These are phyloP conservation scores for Heliamphora ciliata DNA, from an alignment of 179 eudicot species.

Conservation along the genomic window DNA sequence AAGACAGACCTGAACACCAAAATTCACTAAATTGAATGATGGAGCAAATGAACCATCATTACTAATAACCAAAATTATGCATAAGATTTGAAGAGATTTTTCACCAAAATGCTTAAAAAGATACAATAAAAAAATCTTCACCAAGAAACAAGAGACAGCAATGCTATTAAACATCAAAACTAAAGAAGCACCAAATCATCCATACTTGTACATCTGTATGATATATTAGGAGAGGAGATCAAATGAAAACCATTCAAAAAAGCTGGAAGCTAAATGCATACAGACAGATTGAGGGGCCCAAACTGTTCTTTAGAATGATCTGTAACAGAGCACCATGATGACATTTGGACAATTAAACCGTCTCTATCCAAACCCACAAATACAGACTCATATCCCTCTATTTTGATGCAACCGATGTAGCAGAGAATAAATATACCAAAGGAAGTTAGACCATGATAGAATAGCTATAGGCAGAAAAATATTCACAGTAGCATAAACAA, in stretches of 20 bases:
- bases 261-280: background rate
- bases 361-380: conserved; percentile 1
- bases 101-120: background rate
- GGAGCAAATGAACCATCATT: background rate
- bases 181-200: background rate
- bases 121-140: background rate
- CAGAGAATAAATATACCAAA: background rate
- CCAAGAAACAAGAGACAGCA: background rate
- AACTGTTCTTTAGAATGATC: background rate
- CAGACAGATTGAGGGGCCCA: background rate
- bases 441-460: background rate
- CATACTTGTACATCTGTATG: background rate
- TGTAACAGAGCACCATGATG: background rate
- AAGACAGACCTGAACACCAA: background rate
- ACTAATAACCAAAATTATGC: background rate
- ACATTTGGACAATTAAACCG: background rate
- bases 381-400: background rate
- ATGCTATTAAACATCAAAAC: background rate
- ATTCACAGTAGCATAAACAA: background rate
- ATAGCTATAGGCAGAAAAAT: background rate
- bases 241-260: background rate
- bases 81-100: background rate
- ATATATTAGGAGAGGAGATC: background rate
- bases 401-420: background rate
- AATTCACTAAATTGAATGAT: background rate